phyloP scores from a whole-genome alignment of 768 basidiomycete species.

The Amanita jacksonii region DNA sequence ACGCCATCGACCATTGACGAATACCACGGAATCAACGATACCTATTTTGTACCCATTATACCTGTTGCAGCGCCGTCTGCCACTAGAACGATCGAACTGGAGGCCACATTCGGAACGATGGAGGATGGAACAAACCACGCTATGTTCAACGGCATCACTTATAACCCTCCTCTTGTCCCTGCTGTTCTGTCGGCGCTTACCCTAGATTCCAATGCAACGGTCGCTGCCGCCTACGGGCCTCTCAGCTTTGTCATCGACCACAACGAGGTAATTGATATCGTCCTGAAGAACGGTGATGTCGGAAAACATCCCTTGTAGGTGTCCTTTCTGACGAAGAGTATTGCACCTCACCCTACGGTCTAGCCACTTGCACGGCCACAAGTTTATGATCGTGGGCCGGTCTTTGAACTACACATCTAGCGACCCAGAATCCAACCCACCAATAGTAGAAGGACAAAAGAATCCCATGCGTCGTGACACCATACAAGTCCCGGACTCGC shows the following conservation, averaged over 20 bases:
- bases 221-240: slow-evolving; percentile 67
- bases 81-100: slow-evolving; percentile 57
- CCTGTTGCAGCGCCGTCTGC: slow-evolving; percentile 37
- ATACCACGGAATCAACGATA: slow-evolving; percentile 61
- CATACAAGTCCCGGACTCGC: slow-evolving; percentile 58
- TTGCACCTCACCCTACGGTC: no score
- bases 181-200: slow-evolving; percentile 67
- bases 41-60: slow-evolving; percentile 53
- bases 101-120: slow-evolving; percentile 77
- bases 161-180: slow-evolving; percentile 64
- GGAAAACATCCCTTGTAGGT: slow-evolving; percentile 87
- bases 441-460: slow-evolving; percentile 60
- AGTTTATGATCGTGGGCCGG: slow-evolving; percentile 71
- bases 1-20: slow-evolving; percentile 42
- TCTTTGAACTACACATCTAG: slow-evolving; percentile 59
- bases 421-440: slow-evolving; percentile 75
- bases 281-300: slow-evolving; percentile 60
- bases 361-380: slow-evolving; percentile 90
- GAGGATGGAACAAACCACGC: slow-evolving; percentile 77
- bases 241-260: slow-evolving; percentile 69
- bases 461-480: slow-evolving; percentile 96
- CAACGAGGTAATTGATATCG: slow-evolving; percentile 67
- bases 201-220: slow-evolving; percentile 65
- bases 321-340: no score
- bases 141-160: slow-evolving; percentile 65